These are phyloP conservation scores for Agaricales sp. DNA, from an alignment of 1,284 basidiomycete genomes.

Conservation along the genomic window DNA sequence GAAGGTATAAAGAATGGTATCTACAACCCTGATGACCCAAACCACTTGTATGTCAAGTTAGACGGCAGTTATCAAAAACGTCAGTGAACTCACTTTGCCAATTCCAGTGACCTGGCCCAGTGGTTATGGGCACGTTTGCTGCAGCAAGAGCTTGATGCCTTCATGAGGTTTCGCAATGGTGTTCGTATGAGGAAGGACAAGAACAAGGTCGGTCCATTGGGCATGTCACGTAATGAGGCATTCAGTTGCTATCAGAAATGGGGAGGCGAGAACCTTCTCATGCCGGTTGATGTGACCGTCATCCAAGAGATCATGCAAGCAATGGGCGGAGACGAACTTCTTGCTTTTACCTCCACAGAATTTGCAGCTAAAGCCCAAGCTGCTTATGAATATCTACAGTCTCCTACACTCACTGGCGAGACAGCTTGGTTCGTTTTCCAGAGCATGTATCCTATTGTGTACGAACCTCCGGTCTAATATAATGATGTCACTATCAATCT, in stretches of 20 bases:
- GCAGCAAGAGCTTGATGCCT: constrained; percentile 13
- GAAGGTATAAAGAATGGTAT: constrained; percentile 12
- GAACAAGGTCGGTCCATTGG: constrained; percentile 19
- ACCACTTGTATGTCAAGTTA: constrained; percentile 15
- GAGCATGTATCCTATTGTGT: too few species aligned
- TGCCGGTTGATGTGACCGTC: constrained; percentile 13
- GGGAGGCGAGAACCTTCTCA: constrained; percentile 16
- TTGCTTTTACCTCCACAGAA: constrained; percentile 14
- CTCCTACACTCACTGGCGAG: too few species aligned
- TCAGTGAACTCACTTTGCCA: constrained; percentile 2
- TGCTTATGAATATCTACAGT: too few species aligned
- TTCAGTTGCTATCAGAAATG: constrained; percentile 13
- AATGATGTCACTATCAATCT: too few species aligned
- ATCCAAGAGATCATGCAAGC: constrained; percentile 15
- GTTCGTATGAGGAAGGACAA: constrained; percentile 14
- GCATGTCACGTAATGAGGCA: constrained; percentile 18
- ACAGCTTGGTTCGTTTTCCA: too few species aligned
- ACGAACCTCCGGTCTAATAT: too few species aligned
- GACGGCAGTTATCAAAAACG: not conserved
- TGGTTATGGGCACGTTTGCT: constrained; percentile 22
- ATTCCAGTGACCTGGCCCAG: constrained; percentile 15
- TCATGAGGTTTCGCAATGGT: constrained; percentile 14
- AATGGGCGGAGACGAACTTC: constrained; percentile 13
- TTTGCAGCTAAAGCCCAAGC: constrained; percentile 11
- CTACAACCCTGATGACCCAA: constrained; percentile 14